Percentiles rank a stretch among this genome's conserved stretches.
Conservation (phyloP, 1,284 basidiomycete species). For the Puccinia polysora region DNA sequence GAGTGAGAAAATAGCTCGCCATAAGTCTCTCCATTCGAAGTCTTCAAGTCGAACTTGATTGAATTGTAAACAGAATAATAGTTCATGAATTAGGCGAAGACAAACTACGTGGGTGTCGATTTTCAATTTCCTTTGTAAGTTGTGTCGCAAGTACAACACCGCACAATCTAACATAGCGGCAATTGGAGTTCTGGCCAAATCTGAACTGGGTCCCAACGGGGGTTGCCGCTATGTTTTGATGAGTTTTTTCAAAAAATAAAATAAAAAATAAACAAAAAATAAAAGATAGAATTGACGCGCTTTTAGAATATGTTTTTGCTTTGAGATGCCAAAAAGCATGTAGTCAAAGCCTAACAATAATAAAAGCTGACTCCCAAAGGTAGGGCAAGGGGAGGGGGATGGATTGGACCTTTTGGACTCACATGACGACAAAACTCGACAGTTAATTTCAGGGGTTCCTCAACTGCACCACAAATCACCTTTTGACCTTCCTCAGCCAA, state of each 20-base stretch:
- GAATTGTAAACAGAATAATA: constrained; percentile 36
- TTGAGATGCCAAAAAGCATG: neutral
- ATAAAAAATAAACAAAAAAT: no score
- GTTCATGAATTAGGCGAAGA: constrained; percentile 23
- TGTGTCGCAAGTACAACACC: constrained; percentile 47
- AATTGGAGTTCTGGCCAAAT: constrained; percentile 35
- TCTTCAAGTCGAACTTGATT: constrained; percentile 31
- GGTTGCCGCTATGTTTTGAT: constrained; percentile 25
- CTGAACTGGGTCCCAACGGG: constrained; percentile 28
- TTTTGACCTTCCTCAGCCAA: constrained; percentile 49
- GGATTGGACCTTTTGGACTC: constrained; percentile 8
- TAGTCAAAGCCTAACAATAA: constrained; percentile 2
- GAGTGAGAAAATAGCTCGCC: constrained; percentile 47
- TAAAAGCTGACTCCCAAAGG: neutral
- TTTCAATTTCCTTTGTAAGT: constrained; percentile 46
- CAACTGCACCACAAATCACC: constrained; percentile 44
- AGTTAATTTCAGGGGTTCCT: constrained; percentile 14
- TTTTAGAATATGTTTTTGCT: no score
- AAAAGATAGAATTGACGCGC: no score
- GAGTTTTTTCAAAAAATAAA: neutral
- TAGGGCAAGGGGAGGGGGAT: neutral
- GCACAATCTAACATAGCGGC: constrained; percentile 48
- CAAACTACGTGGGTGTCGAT: constrained; percentile 45
- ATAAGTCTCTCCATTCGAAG: constrained; percentile 48
- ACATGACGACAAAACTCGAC: constrained; percentile 50